Percentiles rank a stretch among this genome's conserved stretches.
Evolutionary conservation across 495 filamentous ascomycete genomes (phyloP).

Genomic region (Hypomontagnella monticulosa): DNA sequence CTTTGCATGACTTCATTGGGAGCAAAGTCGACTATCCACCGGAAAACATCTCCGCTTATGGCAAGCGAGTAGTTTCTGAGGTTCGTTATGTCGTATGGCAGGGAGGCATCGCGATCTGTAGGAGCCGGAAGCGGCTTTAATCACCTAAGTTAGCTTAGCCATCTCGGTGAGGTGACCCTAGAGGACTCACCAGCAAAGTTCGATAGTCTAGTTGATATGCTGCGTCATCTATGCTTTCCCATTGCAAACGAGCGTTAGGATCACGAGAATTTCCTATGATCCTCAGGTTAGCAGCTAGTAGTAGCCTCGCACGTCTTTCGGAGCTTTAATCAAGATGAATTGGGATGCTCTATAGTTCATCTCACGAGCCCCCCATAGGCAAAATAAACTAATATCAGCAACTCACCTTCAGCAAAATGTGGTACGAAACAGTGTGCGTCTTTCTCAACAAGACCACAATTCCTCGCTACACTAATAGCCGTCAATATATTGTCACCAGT

Average conservation of each 20-base stretch:
- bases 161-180: background rate
- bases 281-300: slow-evolving; percentile 8
- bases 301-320: background rate
- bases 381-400: background rate
- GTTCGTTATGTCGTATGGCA: slow-evolving; percentile 83
- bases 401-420: slow-evolving; percentile 78
- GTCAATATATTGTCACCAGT: slow-evolving; percentile 99
- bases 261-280: slow-evolving; percentile 67
- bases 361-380: background rate
- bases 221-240: slow-evolving; percentile 92
- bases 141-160: slow-evolving; percentile 44
- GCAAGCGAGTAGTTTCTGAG: slow-evolving; percentile 86
- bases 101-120: slow-evolving; percentile 76
- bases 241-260: slow-evolving; percentile 74
- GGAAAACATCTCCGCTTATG: slow-evolving; percentile 91
- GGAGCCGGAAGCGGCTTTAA: slow-evolving; percentile 73
- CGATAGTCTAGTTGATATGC: slow-evolving; percentile 77
- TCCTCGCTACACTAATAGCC: slow-evolving; percentile 93
- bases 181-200: slow-evolving; percentile 70
- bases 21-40: slow-evolving; percentile 94
- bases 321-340: background rate
- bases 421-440: slow-evolving; percentile 91
- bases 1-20: slow-evolving; percentile 76
- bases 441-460: slow-evolving; percentile 84
- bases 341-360: background rate